Conservation (phyloP, 495 filamentous ascomycete genomes). For the Penicillium bovifimosum region DNA sequence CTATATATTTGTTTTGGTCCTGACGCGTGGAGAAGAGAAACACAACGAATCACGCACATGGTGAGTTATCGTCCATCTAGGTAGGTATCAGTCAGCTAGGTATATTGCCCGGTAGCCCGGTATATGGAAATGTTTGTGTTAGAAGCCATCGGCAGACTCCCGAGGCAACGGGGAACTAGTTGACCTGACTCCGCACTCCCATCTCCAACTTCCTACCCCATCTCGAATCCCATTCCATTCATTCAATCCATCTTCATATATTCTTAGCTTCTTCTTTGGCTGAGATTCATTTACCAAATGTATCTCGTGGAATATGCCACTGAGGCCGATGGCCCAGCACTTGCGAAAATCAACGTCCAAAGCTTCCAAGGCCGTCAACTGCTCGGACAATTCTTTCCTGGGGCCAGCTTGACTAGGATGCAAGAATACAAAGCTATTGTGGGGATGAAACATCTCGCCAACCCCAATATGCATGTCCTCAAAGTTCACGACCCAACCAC, state of each 20-base stretch:
- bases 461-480: slow-evolving; percentile 23
- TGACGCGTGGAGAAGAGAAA: too few species aligned
- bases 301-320: slow-evolving; percentile 17
- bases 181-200: not conserved
- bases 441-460: slow-evolving; percentile 22
- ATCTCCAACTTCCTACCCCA: not conserved
- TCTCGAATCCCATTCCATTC: too few species aligned
- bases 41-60: too few species aligned
- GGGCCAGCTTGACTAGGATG: slow-evolving; percentile 2
- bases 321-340: slow-evolving; percentile 15
- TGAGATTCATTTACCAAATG: not conserved
- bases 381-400: slow-evolving; percentile 15
- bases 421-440: slow-evolving; percentile 15
- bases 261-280: not conserved
- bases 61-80: too few species aligned
- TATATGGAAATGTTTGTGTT: too few species aligned
- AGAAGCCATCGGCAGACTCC: not conserved
- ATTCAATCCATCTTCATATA: not conserved
- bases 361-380: slow-evolving; percentile 14
- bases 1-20: too few species aligned
- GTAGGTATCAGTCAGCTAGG: too few species aligned
- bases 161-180: not conserved
- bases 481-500: slow-evolving; percentile 15
- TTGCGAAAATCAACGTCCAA: slow-evolving; percentile 21
- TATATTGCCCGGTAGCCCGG: too few species aligned